Conservation (phyloP, 2,329 filamentous ascomycete species). For the Amesomyces nigricolor region DNA sequence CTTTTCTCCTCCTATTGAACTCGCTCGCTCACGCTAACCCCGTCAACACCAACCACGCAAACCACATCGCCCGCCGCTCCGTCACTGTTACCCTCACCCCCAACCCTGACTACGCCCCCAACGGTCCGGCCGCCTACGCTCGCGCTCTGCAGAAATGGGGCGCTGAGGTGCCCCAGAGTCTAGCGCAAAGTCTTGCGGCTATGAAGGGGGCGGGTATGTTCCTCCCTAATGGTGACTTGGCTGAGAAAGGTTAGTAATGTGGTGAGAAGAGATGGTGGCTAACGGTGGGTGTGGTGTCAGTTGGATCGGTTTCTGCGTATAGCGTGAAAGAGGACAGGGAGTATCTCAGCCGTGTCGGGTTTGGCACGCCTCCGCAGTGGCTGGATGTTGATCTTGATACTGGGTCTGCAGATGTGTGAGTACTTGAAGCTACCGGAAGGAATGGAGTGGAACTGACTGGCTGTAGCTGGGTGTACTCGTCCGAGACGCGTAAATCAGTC, state of each 20-base stretch:
- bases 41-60: background rate
- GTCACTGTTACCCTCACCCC: slow-evolving; percentile 13
- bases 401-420: slow-evolving; percentile 58
- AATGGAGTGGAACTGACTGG: background rate
- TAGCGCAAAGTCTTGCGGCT: slow-evolving; percentile 16
- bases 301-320: slow-evolving; percentile 27
- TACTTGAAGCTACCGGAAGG: slow-evolving; percentile 24
- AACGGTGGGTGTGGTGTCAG: background rate
- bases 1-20: slow-evolving; percentile 4
- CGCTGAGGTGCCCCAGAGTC: slow-evolving; percentile 27
- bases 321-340: slow-evolving; percentile 43
- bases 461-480: slow-evolving; percentile 49
- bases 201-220: slow-evolving; percentile 13
- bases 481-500: slow-evolving; percentile 40
- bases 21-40: slow-evolving; percentile 7
- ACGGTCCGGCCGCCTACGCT: slow-evolving; percentile 31
- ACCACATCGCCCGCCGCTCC: slow-evolving; percentile 2
- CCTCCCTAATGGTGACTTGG: background rate
- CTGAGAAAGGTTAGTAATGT: no score
- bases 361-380: slow-evolving; percentile 53
- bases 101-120: slow-evolving; percentile 33
- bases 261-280: background rate
- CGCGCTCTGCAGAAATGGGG: slow-evolving; percentile 37
- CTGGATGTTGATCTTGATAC: slow-evolving; percentile 68
- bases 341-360: slow-evolving; percentile 55